Percentiles rank a stretch among this genome's conserved stretches.
Conservation (phyloP, 495 filamentous ascomycete species). For the Xylaria grammica region DNA sequence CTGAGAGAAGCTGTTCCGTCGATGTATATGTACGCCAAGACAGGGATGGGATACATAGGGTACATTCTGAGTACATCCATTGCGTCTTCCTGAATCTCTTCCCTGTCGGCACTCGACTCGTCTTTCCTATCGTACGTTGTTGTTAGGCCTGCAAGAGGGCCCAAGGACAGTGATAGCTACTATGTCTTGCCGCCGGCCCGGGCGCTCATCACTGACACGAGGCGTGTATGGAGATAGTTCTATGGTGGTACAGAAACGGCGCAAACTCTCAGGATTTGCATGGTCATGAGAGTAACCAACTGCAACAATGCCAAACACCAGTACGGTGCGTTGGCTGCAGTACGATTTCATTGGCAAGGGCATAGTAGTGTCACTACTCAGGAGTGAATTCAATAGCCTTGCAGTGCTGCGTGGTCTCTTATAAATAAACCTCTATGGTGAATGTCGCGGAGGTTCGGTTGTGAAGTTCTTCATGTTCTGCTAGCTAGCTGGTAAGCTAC, state of each 20-base stretch:
- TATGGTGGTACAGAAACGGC: constrained; percentile 6
- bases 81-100: not conserved
- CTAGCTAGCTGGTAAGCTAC: not conserved
- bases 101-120: not conserved
- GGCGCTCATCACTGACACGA: not conserved
- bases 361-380: not conserved
- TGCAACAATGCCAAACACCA: not conserved
- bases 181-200: too few relatives aligned
- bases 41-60: not conserved
- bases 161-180: too few relatives aligned
- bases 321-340: not conserved
- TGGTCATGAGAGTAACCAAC: not conserved
- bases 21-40: constrained; percentile 15
- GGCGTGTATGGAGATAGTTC: not conserved
- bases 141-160: not conserved
- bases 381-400: not conserved
- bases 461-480: not conserved
- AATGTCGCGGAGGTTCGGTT: not conserved
- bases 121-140: not conserved
- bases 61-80: not conserved
- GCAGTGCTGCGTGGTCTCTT: not conserved
- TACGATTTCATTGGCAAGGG: not conserved
- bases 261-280: not conserved
- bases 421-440: not conserved
- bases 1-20: constrained; percentile 1